Base-by-base conservation (phyloP, 2,329 filamentous ascomycete genomes). In the Arthrobotrys megalospora region DNA sequence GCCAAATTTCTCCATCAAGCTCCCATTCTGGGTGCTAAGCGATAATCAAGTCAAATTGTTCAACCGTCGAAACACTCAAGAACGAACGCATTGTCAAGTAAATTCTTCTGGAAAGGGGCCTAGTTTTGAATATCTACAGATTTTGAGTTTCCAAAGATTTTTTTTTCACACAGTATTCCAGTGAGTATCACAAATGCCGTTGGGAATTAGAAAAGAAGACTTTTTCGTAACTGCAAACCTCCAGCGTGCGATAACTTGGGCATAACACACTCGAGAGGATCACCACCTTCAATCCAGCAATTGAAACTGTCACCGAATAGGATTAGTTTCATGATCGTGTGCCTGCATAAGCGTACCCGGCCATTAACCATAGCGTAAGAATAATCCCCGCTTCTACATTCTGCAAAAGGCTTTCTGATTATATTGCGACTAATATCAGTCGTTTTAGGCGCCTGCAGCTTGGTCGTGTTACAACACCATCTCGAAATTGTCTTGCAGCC, bases 381-480 rank as follows among this genome's bases (percentile, higher is more conserved):
- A 63, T 68, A 63, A 45, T 75, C 52, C 45, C 63, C 70, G 63
- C 62, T 62, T 68, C 70, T 41, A 63, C 70, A 55, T 73, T 47
- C 48, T 73, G 3, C 34, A 73, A 67, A n/a, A 36, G 60, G 52
- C 7, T 53, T 63, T 32, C 36, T 65, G 12, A 38, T 19, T 24
- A 16, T 16, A 45, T 21, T 50, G 34, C 36, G 32, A 68, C 63
- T 41, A 47, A 66, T 58, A 50, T 43, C 62, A 73, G 50, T 60
- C 69, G 60, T 24, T 36, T 36, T 52, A 38, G 60, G 38, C 36
- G 38, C 32, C 69, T 34, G 11, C 19, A 21, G 38, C 34, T 65
- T 47, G 52, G 14, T 60, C 41, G 53, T 55, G 14, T 75, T 19
- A 45, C 50, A 47, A 53, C 19, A 12, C 62, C 34, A 28, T 32